Evolutionary conservation across 768 basidiomycete species (phyloP), one percentile per base, ranked within the genome.

Genomic region (Suillus sp.): DNA sequence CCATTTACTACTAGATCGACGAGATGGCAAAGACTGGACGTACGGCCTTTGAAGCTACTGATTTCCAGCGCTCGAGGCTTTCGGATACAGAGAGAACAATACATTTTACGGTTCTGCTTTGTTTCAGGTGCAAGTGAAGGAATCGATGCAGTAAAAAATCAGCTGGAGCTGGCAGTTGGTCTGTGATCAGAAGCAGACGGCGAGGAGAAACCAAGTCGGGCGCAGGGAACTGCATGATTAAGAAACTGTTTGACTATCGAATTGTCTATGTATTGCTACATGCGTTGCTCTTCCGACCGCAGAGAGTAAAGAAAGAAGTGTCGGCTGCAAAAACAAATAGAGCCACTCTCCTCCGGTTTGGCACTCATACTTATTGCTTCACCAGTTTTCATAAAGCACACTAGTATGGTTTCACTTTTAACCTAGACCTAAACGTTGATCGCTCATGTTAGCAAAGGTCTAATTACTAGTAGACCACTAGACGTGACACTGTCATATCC

Each of bases 91-190:
- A 86, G 8, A 92, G 72, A 6, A 92, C 70, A 47, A 88, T 73
- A 47, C 80, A 79, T 53, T 71, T 76, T 42, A 80, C 70, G 9
- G 45, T 67, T 27, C 62, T 70, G n/a, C 68, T 58, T 50, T 71
- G 66, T 71, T 89, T 91, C 47, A 90, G 74, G 62, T 87, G 83
- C 3, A 78, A 67, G 25, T 78, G 71, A 4, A 93, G 66, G 50
- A 79, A 74, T 13, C 79, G 79, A 64, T 91, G 86, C 1, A 93
- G 78, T 11, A 92, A 67, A 67, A 93, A 93, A 64, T 92, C 90
- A 13, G 86, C 89, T 2, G 92, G 87, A 0, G 92, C 84, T 0
- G 81, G 77, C 0, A 93, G 78, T 57, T 90, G 82, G 68, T 93
- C 92, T 7, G 90, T 89, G 7, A 93, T 79, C 0, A 93, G 76